Conservation (phyloP, 1,139 yeast genomes). For the Geotrichum klebahnii region DNA sequence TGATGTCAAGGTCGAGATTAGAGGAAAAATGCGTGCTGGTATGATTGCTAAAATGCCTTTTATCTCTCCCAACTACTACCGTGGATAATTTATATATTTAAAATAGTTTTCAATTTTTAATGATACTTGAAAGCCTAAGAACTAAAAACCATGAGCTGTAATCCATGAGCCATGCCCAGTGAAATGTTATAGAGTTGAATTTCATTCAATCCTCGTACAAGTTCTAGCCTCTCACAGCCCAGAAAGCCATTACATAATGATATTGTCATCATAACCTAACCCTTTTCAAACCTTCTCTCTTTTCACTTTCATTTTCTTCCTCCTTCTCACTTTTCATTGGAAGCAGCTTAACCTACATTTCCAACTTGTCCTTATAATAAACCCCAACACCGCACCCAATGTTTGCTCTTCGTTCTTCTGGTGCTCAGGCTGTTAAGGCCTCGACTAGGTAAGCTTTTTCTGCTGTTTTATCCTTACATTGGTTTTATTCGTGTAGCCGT, state of each 20-base stretch:
- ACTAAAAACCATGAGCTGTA: not conserved
- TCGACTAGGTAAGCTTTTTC: slow-evolving; percentile 27
- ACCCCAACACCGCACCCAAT: slow-evolving; percentile 22
- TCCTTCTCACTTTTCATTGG: slow-evolving; percentile 10
- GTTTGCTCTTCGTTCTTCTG: slow-evolving; percentile 35
- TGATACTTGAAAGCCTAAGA: not conserved
- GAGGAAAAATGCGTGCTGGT: slow-evolving; percentile 80
- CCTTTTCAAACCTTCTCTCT: slow-evolving; percentile 3
- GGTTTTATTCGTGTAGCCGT: not conserved
- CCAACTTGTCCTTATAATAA: not conserved
- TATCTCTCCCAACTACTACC: slow-evolving; percentile 67
- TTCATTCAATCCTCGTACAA: not conserved
- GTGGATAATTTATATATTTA: slow-evolving; percentile 22
- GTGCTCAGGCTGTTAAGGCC: slow-evolving; percentile 29
- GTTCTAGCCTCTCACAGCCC: too few relatives aligned
- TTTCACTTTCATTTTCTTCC: not conserved
- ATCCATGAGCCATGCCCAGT: too few relatives aligned
- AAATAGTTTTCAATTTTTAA: not conserved
- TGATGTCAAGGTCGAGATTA: slow-evolving; percentile 66
- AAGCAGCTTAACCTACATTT: slow-evolving; percentile 10
- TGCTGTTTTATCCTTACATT: not conserved
- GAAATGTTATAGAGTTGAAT: too few relatives aligned
- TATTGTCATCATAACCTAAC: not conserved
- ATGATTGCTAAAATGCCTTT: slow-evolving; percentile 78
- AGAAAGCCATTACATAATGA: too few relatives aligned